Evolutionary conservation across 2,329 filamentous ascomycete genomes (phyloP).

Genomic region (Colletotrichum viniferum): DNA sequence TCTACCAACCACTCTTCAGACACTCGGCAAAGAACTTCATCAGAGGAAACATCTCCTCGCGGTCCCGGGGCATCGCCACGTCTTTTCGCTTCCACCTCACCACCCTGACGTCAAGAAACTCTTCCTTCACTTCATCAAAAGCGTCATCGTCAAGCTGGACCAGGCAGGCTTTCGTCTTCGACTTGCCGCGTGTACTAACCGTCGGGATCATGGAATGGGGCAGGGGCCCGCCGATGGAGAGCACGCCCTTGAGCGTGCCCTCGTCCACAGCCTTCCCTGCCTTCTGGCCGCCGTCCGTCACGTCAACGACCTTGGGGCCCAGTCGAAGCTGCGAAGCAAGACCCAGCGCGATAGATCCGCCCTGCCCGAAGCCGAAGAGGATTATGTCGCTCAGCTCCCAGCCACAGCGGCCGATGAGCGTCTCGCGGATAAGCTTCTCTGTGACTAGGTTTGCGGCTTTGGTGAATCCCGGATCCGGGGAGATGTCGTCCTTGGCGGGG

Average conservation of each 20-base stretch:
- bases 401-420: slow-evolving; percentile 60
- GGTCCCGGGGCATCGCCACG: slow-evolving; percentile 81
- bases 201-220: slow-evolving; percentile 56
- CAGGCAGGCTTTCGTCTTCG: slow-evolving; percentile 67
- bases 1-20: slow-evolving; percentile 42
- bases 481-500: slow-evolving; percentile 53
- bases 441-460: slow-evolving; percentile 52
- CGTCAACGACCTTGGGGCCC: slow-evolving; percentile 37
- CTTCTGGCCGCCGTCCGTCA: slow-evolving; percentile 23
- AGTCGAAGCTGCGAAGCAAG: slow-evolving; percentile 51
- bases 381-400: slow-evolving; percentile 65
- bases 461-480: slow-evolving; percentile 66
- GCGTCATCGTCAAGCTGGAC: slow-evolving; percentile 66
- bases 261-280: slow-evolving; percentile 2
- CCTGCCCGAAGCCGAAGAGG: slow-evolving; percentile 71
- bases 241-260: slow-evolving; percentile 55
- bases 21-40: slow-evolving; percentile 83
- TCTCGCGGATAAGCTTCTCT: slow-evolving; percentile 53
- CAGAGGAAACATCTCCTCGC: slow-evolving; percentile 87
- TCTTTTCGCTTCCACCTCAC: slow-evolving; percentile 72
- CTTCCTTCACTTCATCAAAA: slow-evolving; percentile 65
- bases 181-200: slow-evolving; percentile 53
- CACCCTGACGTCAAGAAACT: slow-evolving; percentile 70
- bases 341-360: slow-evolving; percentile 65
- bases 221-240: slow-evolving; percentile 67